Evolutionary conservation across 768 basidiomycete genomes (phyloP).

Genomic region (Mycena pura): DNA sequence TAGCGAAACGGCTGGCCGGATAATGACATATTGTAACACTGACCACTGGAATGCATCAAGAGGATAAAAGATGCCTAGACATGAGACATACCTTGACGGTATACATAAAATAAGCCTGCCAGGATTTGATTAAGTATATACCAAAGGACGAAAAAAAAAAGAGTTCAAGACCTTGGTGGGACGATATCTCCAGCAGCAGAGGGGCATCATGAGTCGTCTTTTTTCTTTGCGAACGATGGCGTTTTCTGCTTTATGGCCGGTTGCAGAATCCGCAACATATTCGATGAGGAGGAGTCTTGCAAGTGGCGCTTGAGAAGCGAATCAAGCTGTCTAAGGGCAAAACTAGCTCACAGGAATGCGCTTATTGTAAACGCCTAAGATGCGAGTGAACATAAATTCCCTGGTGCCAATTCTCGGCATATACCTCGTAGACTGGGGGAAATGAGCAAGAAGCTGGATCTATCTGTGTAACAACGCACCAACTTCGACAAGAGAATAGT

Average conservation of each 20-base stretch:
- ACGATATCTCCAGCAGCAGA: slow-evolving; percentile 83
- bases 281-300: slow-evolving; percentile 73
- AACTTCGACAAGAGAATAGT: slow-evolving; percentile 54
- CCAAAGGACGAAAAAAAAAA: neutral
- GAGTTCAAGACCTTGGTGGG: slow-evolving; percentile 76
- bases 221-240: slow-evolving; percentile 86
- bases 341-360: slow-evolving; percentile 75
- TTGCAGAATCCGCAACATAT: slow-evolving; percentile 76
- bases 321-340: neutral
- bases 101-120: slow-evolving; percentile 86
- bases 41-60: slow-evolving; percentile 61
- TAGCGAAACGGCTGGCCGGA: slow-evolving; percentile 72
- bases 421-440: slow-evolving; percentile 70
- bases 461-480: slow-evolving; percentile 36
- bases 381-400: neutral
- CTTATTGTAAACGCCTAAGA: slow-evolving; percentile 80
- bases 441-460: neutral
- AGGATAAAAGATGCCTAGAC: neutral
- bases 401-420: slow-evolving; percentile 14
- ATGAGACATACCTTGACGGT: slow-evolving; percentile 69
- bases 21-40: slow-evolving; percentile 87
- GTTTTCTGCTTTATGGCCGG: slow-evolving; percentile 64
- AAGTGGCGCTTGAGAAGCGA: slow-evolving; percentile 37
- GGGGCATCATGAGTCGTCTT: slow-evolving; percentile 70
- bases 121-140: neutral